Conservation (phyloP, 2,329 filamentous ascomycete genomes). For the Lomentospora prolificans region DNA sequence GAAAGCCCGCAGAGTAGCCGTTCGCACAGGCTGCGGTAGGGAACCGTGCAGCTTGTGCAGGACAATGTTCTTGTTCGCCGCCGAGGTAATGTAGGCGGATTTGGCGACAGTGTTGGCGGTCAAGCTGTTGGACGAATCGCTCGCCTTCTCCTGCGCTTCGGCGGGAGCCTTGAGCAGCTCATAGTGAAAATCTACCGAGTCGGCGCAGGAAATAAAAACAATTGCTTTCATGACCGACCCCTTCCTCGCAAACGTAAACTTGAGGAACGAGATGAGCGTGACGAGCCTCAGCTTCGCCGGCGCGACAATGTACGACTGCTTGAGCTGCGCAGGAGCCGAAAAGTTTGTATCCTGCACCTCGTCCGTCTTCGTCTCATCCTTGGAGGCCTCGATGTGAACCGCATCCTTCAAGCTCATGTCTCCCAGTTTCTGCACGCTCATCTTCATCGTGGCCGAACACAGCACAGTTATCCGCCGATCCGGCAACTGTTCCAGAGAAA, state of each 20-base stretch:
- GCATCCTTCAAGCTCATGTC: constrained; percentile 94
- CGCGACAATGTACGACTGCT: constrained; percentile 81
- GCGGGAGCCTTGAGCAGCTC: constrained; percentile 49
- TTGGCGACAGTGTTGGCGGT: constrained; percentile 55
- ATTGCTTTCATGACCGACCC: constrained; percentile 95
- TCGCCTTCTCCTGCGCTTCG: constrained; percentile 23
- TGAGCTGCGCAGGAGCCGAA: constrained; percentile 81
- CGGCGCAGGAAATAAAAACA: constrained; percentile 91
- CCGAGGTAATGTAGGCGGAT: constrained; percentile 62
- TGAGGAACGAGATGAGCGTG: constrained; percentile 73
- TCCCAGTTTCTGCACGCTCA: constrained; percentile 87
- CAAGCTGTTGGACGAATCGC: constrained; percentile 8
- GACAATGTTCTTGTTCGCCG: constrained; percentile 62
- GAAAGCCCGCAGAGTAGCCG: constrained; percentile 75
- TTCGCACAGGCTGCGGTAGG: constrained; percentile 76
- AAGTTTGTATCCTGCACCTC: constrained; percentile 35
- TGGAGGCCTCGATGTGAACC: constrained; percentile 64
- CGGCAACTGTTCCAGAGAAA: constrained; percentile 54
- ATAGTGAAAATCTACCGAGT: constrained; percentile 95
- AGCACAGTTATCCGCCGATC: constrained; percentile 75
- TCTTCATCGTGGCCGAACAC: constrained; percentile 96
- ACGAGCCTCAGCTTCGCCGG: constrained; percentile 87
- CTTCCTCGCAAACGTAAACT: constrained; percentile 76
- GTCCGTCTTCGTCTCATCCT: constrained; percentile 27
- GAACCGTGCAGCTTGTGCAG: constrained; percentile 88